These are phyloP conservation scores for Trichoderma koningiopsis DNA, from an alignment of 2,329 filamentous ascomycete genomes.

Conservation along the genomic window DNA sequence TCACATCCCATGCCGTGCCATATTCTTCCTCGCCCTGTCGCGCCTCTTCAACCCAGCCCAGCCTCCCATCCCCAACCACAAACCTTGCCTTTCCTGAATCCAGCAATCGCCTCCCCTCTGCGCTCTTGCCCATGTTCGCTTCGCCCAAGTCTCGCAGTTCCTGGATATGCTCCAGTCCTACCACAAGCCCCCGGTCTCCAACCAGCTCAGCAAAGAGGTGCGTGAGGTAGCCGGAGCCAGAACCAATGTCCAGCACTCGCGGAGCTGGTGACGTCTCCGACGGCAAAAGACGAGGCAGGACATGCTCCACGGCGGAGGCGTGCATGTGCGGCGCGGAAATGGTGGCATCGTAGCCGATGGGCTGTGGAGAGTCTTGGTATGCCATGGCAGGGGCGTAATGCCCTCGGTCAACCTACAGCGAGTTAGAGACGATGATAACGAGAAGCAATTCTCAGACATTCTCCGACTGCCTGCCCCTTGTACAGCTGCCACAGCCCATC, in stretches of 20 bases:
- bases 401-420: slow-evolving; percentile 75
- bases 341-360: slow-evolving; percentile 58
- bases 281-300: slow-evolving; percentile 50
- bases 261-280: slow-evolving; percentile 40
- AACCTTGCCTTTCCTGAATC: slow-evolving; percentile 68
- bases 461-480: background rate
- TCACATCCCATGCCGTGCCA: slow-evolving; percentile 76
- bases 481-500: no score
- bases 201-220: slow-evolving; percentile 83
- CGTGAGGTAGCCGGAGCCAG: slow-evolving; percentile 80
- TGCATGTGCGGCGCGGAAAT: slow-evolving; percentile 66
- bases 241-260: slow-evolving; percentile 72
- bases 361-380: slow-evolving; percentile 64
- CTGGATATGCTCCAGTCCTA: slow-evolving; percentile 75
- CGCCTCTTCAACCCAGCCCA: slow-evolving; percentile 56
- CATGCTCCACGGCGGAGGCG: slow-evolving; percentile 54
- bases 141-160: slow-evolving; percentile 64
- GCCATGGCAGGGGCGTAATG: slow-evolving; percentile 74
- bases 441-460: background rate
- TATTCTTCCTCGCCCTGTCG: slow-evolving; percentile 50
- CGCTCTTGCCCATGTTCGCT: slow-evolving; percentile 66
- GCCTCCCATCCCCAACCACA: slow-evolving; percentile 72
- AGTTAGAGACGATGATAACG: background rate
- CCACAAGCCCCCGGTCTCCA: slow-evolving; percentile 54
- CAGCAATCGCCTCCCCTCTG: slow-evolving; percentile 61